These are phyloP conservation scores for Diaporthe sp. DNA, from an alignment of 2,329 filamentous ascomycete genomes.

Conservation along the genomic window DNA sequence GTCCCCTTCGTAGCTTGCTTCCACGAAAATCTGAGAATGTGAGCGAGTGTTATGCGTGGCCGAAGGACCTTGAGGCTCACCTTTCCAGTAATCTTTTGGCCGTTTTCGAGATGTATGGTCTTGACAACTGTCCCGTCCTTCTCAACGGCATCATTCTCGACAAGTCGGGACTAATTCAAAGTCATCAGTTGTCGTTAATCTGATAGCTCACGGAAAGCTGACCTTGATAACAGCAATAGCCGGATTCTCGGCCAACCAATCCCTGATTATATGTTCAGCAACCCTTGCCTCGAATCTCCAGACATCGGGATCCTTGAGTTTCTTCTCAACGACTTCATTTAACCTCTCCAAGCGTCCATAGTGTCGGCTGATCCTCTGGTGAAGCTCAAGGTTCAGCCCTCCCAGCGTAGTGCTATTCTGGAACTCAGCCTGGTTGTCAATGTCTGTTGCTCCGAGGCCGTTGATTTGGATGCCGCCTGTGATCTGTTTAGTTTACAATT, in stretches of 20 bases:
- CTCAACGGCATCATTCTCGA: background rate
- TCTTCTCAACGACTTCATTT: background rate
- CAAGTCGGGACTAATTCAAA: background rate
- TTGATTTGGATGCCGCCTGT: slow-evolving; percentile 9
- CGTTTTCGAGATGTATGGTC: background rate
- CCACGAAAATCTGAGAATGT: background rate
- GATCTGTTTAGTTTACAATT: background rate
- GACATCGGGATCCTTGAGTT: background rate
- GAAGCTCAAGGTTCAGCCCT: background rate
- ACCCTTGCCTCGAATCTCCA: background rate
- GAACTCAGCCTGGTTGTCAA: slow-evolving; percentile 10
- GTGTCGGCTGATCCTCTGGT: background rate
- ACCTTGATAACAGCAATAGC: background rate
- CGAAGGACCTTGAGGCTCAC: background rate
- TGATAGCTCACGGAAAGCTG: background rate
- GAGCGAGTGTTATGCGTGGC: background rate
- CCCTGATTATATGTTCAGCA: background rate
- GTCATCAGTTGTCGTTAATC: background rate
- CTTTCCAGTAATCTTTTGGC: background rate
- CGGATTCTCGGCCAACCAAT: background rate
- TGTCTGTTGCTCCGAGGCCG: background rate
- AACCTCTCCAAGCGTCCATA: background rate
- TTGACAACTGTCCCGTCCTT: background rate
- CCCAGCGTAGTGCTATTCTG: background rate
- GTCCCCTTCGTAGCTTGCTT: slow-evolving; percentile 4